Percentiles rank a stretch among this genome's conserved stretches.
Evolutionary conservation across 2,329 filamentous ascomycete species (phyloP).

Genomic region (Apiospora hydei): DNA sequence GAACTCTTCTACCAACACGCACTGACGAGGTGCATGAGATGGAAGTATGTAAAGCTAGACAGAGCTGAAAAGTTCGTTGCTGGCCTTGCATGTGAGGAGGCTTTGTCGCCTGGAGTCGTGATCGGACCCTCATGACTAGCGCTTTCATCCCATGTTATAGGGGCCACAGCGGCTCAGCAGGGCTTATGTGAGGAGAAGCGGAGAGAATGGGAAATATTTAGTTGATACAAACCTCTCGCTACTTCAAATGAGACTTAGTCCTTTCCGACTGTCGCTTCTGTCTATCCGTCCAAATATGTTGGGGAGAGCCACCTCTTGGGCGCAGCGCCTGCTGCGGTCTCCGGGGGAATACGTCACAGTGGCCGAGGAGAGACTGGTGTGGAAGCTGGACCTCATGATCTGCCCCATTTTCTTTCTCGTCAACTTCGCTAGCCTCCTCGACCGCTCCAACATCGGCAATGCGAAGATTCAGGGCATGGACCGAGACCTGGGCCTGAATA

Average conservation of each 20-base stretch:
- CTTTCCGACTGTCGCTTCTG: background rate
- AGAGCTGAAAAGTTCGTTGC: too few species aligned
- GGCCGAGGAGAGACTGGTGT: constrained; percentile 45
- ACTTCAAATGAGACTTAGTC: background rate
- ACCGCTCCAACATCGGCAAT: constrained; percentile 43
- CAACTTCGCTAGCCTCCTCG: constrained; percentile 36
- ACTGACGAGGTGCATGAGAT: too few species aligned
- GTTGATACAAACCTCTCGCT: background rate
- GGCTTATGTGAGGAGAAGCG: background rate
- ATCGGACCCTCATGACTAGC: constrained; percentile 1
- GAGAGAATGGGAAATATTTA: background rate
- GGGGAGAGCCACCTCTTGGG: constrained; percentile 2
- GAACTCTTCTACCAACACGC: background rate
- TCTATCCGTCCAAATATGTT: background rate
- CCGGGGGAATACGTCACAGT: constrained; percentile 18
- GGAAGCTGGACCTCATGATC: constrained; percentile 51
- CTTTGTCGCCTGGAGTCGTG: background rate
- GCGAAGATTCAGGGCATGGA: constrained; percentile 42
- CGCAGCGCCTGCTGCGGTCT: background rate
- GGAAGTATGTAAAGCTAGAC: background rate
- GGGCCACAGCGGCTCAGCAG: background rate
- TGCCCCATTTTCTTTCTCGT: constrained; percentile 50
- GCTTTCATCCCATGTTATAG: background rate
- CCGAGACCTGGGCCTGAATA: constrained; percentile 39
- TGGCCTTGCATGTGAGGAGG: background rate